Conservation (phyloP, 2,329 filamentous ascomycete genomes). For the Penicillium frequentans region DNA sequence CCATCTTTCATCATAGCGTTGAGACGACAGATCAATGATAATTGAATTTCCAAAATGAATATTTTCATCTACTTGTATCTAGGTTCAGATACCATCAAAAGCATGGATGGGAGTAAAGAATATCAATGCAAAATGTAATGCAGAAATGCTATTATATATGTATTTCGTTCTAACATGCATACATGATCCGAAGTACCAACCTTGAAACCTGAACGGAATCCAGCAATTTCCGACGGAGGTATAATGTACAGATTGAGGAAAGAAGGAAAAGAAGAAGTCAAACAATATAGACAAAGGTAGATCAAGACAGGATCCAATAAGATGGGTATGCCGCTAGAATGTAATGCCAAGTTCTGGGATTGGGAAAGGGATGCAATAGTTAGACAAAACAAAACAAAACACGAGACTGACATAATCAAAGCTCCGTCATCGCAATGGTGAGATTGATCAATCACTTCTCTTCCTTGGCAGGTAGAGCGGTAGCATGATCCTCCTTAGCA, state of each 20-base stretch:
- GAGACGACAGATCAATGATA: slow-evolving; percentile 31
- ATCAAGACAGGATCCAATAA: background rate
- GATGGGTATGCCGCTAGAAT: slow-evolving; percentile 1
- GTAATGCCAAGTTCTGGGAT: background rate
- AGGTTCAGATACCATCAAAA: background rate
- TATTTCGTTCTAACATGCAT: background rate
- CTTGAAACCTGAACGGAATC: background rate
- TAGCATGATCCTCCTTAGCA: background rate
- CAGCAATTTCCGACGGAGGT: background rate
- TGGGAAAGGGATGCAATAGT: background rate
- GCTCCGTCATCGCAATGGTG: background rate
- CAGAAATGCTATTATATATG: background rate
- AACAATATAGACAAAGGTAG: background rate
- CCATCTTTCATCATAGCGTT: slow-evolving; percentile 30
- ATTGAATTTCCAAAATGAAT: slow-evolving; percentile 11
- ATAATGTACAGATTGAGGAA: background rate
- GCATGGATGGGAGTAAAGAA: too few relatives aligned
- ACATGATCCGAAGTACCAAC: background rate
- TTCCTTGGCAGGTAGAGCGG: slow-evolving; percentile 6
- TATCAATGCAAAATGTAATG: background rate
- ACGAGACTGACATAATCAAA: background rate
- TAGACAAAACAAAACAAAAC: background rate
- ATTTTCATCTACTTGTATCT: background rate
- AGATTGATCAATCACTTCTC: background rate
- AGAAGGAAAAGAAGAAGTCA: background rate